Evolutionary conservation across 2,329 filamentous ascomycete species (phyloP).

Genomic region (Pseudofabraea citricarpa): DNA sequence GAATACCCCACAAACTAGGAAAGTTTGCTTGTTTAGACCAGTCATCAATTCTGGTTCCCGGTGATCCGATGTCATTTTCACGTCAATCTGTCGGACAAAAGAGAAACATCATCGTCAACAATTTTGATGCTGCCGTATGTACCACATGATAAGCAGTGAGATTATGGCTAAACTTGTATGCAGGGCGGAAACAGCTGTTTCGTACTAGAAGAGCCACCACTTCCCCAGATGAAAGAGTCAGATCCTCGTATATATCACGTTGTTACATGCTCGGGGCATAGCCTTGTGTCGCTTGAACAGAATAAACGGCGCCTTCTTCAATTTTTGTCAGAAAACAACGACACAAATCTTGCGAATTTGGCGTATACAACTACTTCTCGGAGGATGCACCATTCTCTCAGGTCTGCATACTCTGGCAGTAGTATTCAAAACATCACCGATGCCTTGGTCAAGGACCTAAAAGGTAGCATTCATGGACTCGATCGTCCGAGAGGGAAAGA

Average conservation of each 20-base stretch:
- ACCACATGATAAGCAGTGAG: too few relatives aligned
- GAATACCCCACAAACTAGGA: too few relatives aligned
- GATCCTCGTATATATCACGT: constrained; percentile 41
- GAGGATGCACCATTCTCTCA: constrained; percentile 53
- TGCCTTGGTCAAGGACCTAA: too few relatives aligned
- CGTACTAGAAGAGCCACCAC: constrained; percentile 25
- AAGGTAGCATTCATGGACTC: too few relatives aligned
- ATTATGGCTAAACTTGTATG: too few relatives aligned
- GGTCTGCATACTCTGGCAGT: too few relatives aligned
- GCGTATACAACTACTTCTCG: constrained; percentile 28
- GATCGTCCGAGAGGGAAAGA: too few relatives aligned
- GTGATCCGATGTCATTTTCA: too few relatives aligned
- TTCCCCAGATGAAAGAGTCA: constrained; percentile 21
- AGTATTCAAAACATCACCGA: too few relatives aligned
- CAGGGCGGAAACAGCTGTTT: constrained; percentile 28
- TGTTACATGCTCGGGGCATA: constrained; percentile 23
- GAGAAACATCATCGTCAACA: constrained; percentile 31
- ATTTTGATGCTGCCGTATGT: constrained; percentile 42
- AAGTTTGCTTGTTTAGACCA: too few relatives aligned
- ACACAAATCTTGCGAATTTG: constrained; percentile 3
- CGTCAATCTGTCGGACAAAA: too few relatives aligned
- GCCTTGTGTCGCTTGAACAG: constrained; percentile 39
- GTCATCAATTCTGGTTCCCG: too few relatives aligned
- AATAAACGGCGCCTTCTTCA: constrained; percentile 1
- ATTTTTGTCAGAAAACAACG: constrained; percentile 4